Conservation (phyloP, 148 eudicot genomes). For the Rhododendron griersonianum region DNA sequence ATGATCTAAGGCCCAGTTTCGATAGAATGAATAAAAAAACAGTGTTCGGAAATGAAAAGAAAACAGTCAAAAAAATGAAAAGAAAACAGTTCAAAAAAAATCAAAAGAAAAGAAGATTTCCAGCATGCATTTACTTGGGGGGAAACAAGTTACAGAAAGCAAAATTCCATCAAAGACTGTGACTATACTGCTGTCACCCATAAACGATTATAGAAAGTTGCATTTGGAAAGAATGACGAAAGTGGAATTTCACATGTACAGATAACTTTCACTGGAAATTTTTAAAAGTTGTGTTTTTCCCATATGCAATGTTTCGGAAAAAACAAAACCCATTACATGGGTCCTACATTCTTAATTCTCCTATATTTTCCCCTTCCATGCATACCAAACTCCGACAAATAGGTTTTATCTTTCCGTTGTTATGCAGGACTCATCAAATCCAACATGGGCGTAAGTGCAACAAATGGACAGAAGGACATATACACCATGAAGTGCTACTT, state of each 20-base stretch:
- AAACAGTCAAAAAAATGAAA: not conserved
- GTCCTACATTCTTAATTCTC: not conserved
- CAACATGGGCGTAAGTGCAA: not conserved
- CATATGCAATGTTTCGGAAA: not conserved
- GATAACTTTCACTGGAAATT: not conserved
- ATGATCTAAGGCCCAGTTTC: too few relatives aligned
- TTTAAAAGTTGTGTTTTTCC: not conserved
- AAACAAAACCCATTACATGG: not conserved
- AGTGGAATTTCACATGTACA: not conserved
- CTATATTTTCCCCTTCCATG: not conserved
- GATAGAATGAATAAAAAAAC: not conserved
- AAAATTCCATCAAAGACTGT: not conserved
- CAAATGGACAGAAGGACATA: not conserved
- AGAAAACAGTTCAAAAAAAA: not conserved
- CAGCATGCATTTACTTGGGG: not conserved
- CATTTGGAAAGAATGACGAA: not conserved
- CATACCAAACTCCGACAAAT: not conserved
- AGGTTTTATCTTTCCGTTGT: not conserved
- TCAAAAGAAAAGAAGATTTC: not conserved
- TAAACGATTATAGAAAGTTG: not conserved
- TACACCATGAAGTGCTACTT: not conserved
- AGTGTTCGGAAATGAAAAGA: not conserved
- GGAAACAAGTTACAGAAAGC: not conserved
- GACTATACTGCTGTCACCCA: not conserved
- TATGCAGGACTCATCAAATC: not conserved